phyloP scores from a whole-genome alignment of 129 eudicot genomes.

The Lonicera japonica region DNA sequence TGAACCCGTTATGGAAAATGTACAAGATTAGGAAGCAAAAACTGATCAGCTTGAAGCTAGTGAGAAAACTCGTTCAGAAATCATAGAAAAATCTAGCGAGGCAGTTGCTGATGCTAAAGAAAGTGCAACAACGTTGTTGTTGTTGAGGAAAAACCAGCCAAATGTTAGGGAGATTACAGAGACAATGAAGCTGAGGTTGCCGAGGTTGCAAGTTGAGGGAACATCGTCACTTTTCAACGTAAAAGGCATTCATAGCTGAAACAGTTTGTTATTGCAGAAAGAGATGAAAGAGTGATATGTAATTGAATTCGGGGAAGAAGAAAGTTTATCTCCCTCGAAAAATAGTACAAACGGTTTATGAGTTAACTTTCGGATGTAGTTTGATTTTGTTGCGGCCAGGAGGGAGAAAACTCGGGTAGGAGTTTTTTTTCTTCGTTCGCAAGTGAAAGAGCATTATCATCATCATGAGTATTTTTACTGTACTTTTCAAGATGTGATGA shows the following conservation, averaged over 20 bases:
- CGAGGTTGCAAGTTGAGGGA: conserved; percentile 41
- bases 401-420: no score
- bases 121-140: conserved; percentile 8
- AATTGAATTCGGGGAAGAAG: background rate
- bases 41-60: conserved; percentile 4
- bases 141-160: conserved; percentile 33
- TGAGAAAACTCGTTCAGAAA: conserved; percentile 21
- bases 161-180: conserved; percentile 78
- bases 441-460: background rate
- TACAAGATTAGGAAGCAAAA: conserved; percentile 21
- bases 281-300: background rate
- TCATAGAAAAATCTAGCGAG: conserved; percentile 22
- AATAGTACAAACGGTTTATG: background rate
- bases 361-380: no score
- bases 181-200: conserved; percentile 62
- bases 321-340: background rate
- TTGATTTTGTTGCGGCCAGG: no score
- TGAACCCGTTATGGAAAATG: conserved; percentile 16
- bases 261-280: conserved; percentile 19
- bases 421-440: conserved; percentile 9
- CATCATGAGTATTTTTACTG: background rate
- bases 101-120: conserved; percentile 12
- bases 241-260: no score
- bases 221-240: conserved; percentile 11
- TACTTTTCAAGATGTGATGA: background rate